Evolutionary conservation across 441 rosid species (phyloP), one percentile per base, ranked within the genome.

Genomic region (Euphorbia celastroides): DNA sequence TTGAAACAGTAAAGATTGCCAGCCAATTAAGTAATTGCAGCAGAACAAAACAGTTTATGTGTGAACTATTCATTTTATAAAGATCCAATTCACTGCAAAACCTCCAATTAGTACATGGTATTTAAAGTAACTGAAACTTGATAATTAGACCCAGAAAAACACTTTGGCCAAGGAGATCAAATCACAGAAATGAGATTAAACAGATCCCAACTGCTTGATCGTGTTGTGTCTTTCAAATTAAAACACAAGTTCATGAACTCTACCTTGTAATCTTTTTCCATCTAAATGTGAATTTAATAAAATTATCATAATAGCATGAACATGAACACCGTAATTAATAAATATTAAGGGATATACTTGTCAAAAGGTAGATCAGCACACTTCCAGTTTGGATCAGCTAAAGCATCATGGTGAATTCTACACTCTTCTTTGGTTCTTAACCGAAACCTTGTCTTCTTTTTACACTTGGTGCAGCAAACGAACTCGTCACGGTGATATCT

Each of bases 371-470:
- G 80, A 70, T 90, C 96, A 71, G 96, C 76, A 79, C 99, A 95
- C 75, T 93, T 82, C 99, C 99, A 95, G 75, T 89, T 88, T 36
- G 75, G 77, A 81, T 86, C 92, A 11, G 85, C 87, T 80, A 89
- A 74, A 72, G 96, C 92, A 83, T 93, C 94, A 81, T 95, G 99
- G 81, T 95, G 88, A 72, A 87, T 60, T n/a, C 84, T 88, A 63
- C 99, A 95, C 75, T 95, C 99, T 70, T 95, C 99, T 81, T 87
- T 89, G 66, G 90, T 83, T 34, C 98, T 76, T 66, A 95, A 73
- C 36, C 97, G 88, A 72, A 95, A 92, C 81, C 99, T 82, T 48
- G 98, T 84, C 75, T 90, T 96, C 77, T 93, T 95, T 56, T 80
- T 79, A 72, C 99, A 95, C 62, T 72, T 81, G 54, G 78, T 83